phyloP scores from a whole-genome alignment of 2,329 filamentous ascomycete genomes.

The Aphanoascus verrucosus region DNA sequence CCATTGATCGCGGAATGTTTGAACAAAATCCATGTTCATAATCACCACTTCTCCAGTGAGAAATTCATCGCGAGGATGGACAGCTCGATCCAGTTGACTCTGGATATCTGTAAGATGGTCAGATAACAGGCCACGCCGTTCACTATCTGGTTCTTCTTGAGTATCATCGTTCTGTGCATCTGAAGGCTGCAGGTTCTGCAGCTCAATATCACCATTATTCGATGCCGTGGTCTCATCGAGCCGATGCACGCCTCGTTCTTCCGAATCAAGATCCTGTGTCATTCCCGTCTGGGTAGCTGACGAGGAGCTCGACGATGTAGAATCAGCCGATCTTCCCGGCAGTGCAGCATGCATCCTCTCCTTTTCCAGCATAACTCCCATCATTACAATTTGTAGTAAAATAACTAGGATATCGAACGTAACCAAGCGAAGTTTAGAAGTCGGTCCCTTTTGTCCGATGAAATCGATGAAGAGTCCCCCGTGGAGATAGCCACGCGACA shows the following conservation, averaged over 20 bases:
- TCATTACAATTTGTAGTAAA: slow-evolving; percentile 46
- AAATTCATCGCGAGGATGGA: slow-evolving; percentile 32
- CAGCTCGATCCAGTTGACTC: neutral
- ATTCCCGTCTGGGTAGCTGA: slow-evolving; percentile 19
- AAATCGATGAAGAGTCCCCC: slow-evolving; percentile 55
- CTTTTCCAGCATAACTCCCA: slow-evolving; percentile 45
- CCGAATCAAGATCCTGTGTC: slow-evolving; percentile 47
- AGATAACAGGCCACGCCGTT: slow-evolving; percentile 14
- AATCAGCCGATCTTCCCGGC: slow-evolving; percentile 6
- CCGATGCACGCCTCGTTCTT: slow-evolving; percentile 44
- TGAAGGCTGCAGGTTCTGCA: slow-evolving; percentile 26
- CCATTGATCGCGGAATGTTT: slow-evolving; percentile 33
- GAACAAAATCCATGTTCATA: slow-evolving; percentile 28
- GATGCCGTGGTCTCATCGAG: neutral
- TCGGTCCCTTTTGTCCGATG: slow-evolving; percentile 50
- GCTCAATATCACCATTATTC: slow-evolving; percentile 32
- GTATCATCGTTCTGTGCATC: slow-evolving; percentile 10
- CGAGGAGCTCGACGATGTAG: slow-evolving; percentile 14
- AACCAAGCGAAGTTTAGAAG: slow-evolving; percentile 43
- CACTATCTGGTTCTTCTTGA: slow-evolving; percentile 20
- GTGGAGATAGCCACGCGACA: slow-evolving; percentile 46
- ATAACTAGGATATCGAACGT: slow-evolving; percentile 45
- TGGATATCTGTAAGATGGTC: neutral
- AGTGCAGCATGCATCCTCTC: slow-evolving; percentile 35
- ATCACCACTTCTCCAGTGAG: slow-evolving; percentile 30